These are phyloP conservation scores for Penicillium expansum DNA, from an alignment of 2,329 filamentous ascomycete species.

Conservation along the genomic window DNA sequence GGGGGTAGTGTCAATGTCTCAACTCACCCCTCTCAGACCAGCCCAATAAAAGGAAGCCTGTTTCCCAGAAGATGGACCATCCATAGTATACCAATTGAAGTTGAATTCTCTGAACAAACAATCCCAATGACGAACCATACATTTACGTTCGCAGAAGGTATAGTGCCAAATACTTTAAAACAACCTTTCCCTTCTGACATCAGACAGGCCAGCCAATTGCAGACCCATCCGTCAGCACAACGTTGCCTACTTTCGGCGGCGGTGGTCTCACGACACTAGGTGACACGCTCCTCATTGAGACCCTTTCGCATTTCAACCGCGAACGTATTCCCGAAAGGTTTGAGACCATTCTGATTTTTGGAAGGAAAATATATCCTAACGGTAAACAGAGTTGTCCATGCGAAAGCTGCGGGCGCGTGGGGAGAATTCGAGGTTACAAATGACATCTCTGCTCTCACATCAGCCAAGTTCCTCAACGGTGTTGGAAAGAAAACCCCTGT, in stretches of 20 bases:
- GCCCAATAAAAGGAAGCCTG: background rate
- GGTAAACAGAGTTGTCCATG: conserved; percentile 52
- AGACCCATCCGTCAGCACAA: conserved; percentile 23
- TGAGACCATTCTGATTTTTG: background rate
- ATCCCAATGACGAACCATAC: conserved; percentile 15
- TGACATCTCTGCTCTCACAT: conserved; percentile 54
- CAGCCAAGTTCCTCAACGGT: conserved; percentile 53
- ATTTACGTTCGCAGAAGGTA: conserved; percentile 32
- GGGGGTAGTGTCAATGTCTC: background rate
- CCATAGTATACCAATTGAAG: background rate
- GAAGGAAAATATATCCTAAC: background rate
- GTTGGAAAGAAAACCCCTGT: conserved; percentile 56
- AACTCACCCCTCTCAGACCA: background rate
- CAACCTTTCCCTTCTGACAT: background rate
- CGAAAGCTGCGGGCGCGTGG: conserved; percentile 57
- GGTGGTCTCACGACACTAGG: conserved; percentile 49
- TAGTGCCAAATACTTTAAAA: background rate
- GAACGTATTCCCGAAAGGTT: conserved; percentile 60
- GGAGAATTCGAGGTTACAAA: conserved; percentile 62
- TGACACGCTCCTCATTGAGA: conserved; percentile 62
- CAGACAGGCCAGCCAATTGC: conserved; percentile 26
- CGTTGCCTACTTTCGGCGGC: conserved; percentile 26
- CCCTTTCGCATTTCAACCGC: conserved; percentile 59
- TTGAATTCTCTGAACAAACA: background rate
- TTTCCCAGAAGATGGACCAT: background rate